These are phyloP conservation scores for Nakaseomyces sp. DNA, from an alignment of 1,139 yeast species.

Conservation along the genomic window DNA sequence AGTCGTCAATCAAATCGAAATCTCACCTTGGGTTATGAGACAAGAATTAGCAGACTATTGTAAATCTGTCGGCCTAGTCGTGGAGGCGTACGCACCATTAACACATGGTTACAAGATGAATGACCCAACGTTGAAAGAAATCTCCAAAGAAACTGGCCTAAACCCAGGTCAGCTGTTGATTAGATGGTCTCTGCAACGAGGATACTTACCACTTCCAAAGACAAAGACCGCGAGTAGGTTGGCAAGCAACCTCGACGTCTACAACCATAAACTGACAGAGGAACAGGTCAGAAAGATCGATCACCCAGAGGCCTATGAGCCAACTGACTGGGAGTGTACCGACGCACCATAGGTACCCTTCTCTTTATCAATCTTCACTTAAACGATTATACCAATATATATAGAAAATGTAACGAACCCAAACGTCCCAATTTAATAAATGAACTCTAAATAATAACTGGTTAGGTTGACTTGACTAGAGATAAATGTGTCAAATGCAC, in stretches of 20 bases:
- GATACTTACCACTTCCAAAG: slow-evolving; percentile 66
- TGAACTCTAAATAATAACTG: no score
- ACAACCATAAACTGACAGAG: slow-evolving; percentile 41
- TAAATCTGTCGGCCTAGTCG: slow-evolving; percentile 39
- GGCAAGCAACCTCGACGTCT: slow-evolving; percentile 38
- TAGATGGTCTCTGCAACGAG: slow-evolving; percentile 50
- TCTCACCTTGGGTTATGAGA: slow-evolving; percentile 73
- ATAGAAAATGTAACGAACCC: no score
- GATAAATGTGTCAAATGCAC: no score
- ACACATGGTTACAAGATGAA: slow-evolving; percentile 49
- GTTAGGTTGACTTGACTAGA: no score
- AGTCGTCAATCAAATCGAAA: slow-evolving; percentile 60
- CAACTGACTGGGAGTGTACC: slow-evolving; percentile 65
- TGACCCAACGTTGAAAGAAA: slow-evolving; percentile 39
- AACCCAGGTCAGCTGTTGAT: slow-evolving; percentile 38
- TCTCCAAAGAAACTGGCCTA: slow-evolving; percentile 34
- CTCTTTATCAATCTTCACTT: no score
- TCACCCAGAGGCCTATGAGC: slow-evolving; percentile 51
- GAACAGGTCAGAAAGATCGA: slow-evolving; percentile 41
- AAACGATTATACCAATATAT: no score
- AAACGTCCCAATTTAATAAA: no score
- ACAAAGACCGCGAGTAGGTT: slow-evolving; percentile 48
- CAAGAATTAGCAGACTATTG: slow-evolving; percentile 52
- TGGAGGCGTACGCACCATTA: slow-evolving; percentile 67
- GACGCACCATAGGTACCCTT: slow-evolving; percentile 37